These are phyloP conservation scores for Microbotryomycetes sp. DNA, from an alignment of 1,284 basidiomycete genomes.

Conservation along the genomic window DNA sequence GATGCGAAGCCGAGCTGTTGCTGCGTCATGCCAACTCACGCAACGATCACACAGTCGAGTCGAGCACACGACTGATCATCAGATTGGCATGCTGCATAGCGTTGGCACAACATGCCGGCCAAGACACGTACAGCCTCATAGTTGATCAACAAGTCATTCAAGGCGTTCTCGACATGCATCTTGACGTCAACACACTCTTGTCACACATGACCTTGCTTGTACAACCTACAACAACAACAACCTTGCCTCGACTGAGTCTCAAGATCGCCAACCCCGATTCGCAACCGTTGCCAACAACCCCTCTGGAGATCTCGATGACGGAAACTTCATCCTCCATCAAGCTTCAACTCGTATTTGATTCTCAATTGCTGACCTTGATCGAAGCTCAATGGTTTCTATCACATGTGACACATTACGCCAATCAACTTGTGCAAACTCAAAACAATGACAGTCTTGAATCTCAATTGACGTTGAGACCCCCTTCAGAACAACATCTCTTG, in stretches of 20 bases:
- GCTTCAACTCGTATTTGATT: slow-evolving; percentile 16
- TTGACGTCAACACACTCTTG: not conserved
- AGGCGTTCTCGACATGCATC: not conserved
- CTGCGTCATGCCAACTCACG: too few relatives aligned
- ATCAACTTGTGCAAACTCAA: not conserved
- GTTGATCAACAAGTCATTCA: not conserved
- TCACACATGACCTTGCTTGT: too few relatives aligned
- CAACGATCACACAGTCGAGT: not conserved
- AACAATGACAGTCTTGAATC: not conserved
- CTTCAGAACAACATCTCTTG: slow-evolving; percentile 5
- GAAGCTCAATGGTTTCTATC: slow-evolving; percentile 29
- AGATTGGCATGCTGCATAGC: slow-evolving; percentile 14
- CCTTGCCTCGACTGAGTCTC: not conserved
- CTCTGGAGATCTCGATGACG: not conserved
- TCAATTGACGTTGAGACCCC: slow-evolving; percentile 2
- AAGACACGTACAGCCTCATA: slow-evolving; percentile 14
- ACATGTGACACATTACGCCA: slow-evolving; percentile 1
- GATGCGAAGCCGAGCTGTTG: not conserved
- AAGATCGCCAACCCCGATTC: not conserved
- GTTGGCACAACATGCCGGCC: slow-evolving; percentile 19
- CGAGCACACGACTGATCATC: not conserved
- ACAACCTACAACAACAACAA: not conserved
- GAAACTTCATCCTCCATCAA: not conserved
- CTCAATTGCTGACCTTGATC: slow-evolving; percentile 3
- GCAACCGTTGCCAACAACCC: slow-evolving; percentile 1